phyloP scores from a whole-genome alignment of 2,329 filamentous ascomycete genomes.

The Neonectria ditissima region DNA sequence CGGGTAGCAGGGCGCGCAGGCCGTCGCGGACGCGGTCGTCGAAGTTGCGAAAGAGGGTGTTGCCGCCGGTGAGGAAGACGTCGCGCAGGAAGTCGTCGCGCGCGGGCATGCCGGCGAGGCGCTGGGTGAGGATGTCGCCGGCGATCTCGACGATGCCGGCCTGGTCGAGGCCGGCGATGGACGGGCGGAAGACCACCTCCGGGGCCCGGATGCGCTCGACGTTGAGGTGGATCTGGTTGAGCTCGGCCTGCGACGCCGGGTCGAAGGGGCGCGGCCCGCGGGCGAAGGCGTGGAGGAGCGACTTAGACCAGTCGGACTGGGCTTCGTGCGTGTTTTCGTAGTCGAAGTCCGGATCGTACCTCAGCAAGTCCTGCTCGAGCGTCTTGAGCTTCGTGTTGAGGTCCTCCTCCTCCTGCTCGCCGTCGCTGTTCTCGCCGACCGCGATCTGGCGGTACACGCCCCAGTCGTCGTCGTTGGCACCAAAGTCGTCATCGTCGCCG shows the following conservation, averaged over 20 bases:
- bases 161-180: conserved; percentile 92
- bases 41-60: conserved; percentile 86
- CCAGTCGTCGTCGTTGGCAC: conserved; percentile 98
- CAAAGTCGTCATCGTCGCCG: conserved; percentile 95
- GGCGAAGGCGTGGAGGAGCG: conserved; percentile 87
- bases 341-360: conserved; percentile 88
- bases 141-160: conserved; percentile 93
- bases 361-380: conserved; percentile 86
- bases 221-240: conserved; percentile 92
- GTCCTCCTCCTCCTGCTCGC: conserved; percentile 94
- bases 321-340: conserved; percentile 93
- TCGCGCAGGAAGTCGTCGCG: conserved; percentile 82
- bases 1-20: conserved; percentile 77
- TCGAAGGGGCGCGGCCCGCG: conserved; percentile 91
- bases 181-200: conserved; percentile 92
- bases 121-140: conserved; percentile 87
- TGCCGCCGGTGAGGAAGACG: conserved; percentile 95
- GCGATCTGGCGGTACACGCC: conserved; percentile 95
- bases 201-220: conserved; percentile 95
- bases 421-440: conserved; percentile 83
- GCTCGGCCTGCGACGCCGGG: conserved; percentile 79
- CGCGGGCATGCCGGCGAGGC: conserved; percentile 69
- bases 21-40: conserved; percentile 83
- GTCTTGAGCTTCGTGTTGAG: conserved; percentile 77
- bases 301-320: conserved; percentile 95